These are phyloP conservation scores for Rusavskia elegans DNA, from an alignment of 495 filamentous ascomycete genomes.

Conservation along the genomic window DNA sequence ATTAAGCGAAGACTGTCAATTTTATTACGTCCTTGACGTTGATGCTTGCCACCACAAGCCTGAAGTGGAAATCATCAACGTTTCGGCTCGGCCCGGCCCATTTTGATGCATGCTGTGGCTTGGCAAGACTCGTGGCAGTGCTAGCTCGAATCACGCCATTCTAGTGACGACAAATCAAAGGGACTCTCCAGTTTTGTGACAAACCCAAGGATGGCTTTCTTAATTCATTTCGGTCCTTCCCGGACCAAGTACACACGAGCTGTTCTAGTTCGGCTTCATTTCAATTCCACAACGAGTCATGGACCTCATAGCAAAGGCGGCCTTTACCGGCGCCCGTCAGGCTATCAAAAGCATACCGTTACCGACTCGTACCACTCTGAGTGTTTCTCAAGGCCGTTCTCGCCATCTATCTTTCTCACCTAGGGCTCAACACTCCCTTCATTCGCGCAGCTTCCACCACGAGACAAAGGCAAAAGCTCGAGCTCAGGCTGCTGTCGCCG, in stretches of 20 bases:
- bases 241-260: background rate
- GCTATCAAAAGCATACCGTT: background rate
- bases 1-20: too few relatives aligned
- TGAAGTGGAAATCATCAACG: too few relatives aligned
- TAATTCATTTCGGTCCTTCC: background rate
- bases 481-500: slow-evolving; percentile 16
- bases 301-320: background rate
- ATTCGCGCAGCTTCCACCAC: slow-evolving; percentile 13
- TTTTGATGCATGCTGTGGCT: background rate
- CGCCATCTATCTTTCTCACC: slow-evolving; percentile 8
- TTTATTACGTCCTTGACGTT: too few relatives aligned
- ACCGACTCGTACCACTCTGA: background rate
- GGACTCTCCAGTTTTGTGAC: background rate
- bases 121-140: background rate
- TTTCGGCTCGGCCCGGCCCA: too few relatives aligned
- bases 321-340: background rate
- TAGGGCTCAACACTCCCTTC: slow-evolving; percentile 1
- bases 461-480: slow-evolving; percentile 17
- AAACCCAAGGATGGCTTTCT: background rate
- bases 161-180: background rate
- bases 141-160: slow-evolving; percentile 7
- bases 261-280: background rate
- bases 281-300: background rate
- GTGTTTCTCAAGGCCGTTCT: slow-evolving; percentile 4
- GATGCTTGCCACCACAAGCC: too few relatives aligned